phyloP scores from a whole-genome alignment of 1,139 yeast species.

The Torulaspora pretoriensis region DNA sequence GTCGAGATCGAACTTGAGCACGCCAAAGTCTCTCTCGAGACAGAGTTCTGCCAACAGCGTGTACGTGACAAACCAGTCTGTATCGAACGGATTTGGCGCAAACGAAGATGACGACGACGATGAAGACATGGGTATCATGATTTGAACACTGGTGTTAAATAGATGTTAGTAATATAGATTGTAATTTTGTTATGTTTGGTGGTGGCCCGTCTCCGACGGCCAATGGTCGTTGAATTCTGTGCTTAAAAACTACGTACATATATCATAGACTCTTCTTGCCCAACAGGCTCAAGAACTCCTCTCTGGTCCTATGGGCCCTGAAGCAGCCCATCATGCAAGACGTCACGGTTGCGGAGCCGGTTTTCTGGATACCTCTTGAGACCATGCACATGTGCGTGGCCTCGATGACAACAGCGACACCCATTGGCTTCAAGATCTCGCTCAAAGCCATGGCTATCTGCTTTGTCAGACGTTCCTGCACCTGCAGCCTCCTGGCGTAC shows the following conservation, averaged over 20 bases:
- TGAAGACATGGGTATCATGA: slow-evolving; percentile 15
- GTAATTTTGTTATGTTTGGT: background rate
- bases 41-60: slow-evolving; percentile 20
- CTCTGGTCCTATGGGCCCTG: slow-evolving; percentile 92
- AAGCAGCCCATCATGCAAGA: slow-evolving; percentile 97
- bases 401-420: slow-evolving; percentile 97
- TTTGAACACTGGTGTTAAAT: background rate
- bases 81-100: slow-evolving; percentile 3
- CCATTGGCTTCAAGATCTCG: slow-evolving; percentile 87
- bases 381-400: slow-evolving; percentile 99
- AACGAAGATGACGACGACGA: slow-evolving; percentile 16
- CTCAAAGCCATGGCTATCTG: slow-evolving; percentile 95
- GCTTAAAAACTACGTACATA: background rate
- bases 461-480: slow-evolving; percentile 92
- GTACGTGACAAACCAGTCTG: slow-evolving; percentile 5
- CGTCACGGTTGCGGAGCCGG: slow-evolving; percentile 90
- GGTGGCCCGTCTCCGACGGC: too few relatives aligned
- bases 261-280: slow-evolving; percentile 44
- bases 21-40: slow-evolving; percentile 28
- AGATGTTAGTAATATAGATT: slow-evolving; percentile 3
- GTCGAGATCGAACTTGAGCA: slow-evolving; percentile 27
- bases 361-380: slow-evolving; percentile 93
- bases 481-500: slow-evolving; percentile 93
- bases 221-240: too few relatives aligned
- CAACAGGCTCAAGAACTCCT: slow-evolving; percentile 83